Evolutionary conservation across 192 early-diverging fungal genomes (phyloP), one percentile per base, ranked within the genome.

Genomic region (Thoreauomyces humboldtii): DNA sequence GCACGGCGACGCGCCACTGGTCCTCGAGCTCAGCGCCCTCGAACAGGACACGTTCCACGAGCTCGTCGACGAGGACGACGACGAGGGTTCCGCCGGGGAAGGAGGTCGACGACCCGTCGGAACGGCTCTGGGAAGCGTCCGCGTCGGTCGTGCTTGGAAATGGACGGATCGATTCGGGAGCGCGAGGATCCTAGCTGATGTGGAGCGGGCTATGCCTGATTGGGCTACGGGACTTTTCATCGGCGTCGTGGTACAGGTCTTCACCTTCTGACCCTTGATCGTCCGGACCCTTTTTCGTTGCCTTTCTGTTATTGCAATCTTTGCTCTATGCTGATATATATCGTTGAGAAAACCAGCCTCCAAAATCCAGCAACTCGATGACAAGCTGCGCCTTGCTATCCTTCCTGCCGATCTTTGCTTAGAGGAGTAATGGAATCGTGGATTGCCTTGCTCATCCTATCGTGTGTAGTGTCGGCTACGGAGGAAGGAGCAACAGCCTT

Each of bases 111-210:
- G n/a, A n/a, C n/a, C n/a, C n/a, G 56, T 38, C 21, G 69, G 41
- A 7, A 36, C 25, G n/a, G 37, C 21, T 38, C 12, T 46, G 42
- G 63, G 63, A n/a, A 12, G 51, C 42, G 70, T 42, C 67, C 21
- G 35, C 15, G 35, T 59, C 34, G 65, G 55, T 12, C 38, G 36
- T 27, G 32, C 38, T 4, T 67, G 65, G 65, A 67, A 58, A 12
- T 80, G 78, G 78, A 61, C 45, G 24, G 73, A 77, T 38, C 34
- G 68, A 24, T 80, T 35, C 33, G 64, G 57, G 4, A 70, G 69
- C 46, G 78, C 60, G 22, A 51, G 35, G 38, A 53, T 80, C 31
- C 45, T 80, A 45, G 27, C 52, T 17, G 19, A 38, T n/a, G 63
- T 77, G 1, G 60, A 71, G 55, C 59, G 50, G 9, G 69, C 71